Evolutionary conservation across 2,329 filamentous ascomycete species (phyloP), one percentile per base, ranked within the genome.

Genomic region (Cercospora sp.): DNA sequence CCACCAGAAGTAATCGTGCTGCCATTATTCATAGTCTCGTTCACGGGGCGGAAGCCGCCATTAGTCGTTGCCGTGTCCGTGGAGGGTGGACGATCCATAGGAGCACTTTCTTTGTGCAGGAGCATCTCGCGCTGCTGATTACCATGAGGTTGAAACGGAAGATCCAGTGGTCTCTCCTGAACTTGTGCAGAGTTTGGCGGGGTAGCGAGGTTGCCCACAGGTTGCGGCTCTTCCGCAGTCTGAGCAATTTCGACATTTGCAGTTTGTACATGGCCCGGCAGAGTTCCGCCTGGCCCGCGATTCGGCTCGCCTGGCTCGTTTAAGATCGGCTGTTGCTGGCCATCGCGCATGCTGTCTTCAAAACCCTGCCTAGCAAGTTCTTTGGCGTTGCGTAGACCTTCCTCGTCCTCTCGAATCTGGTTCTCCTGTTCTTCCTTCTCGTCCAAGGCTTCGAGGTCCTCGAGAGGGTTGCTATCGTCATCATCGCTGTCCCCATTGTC

Each of bases 391-490:
- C 73, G 72, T 62, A 78, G 55, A 3, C 75, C 76, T 57, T 77
- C 75, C 61, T 75, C 75, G 53, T 77, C 74, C 57, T 75, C 74
- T 28, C 69, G 69, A 26, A 72, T 72, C 62, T 71, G 70, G 58
- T 73, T 68, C 61, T 75, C 72, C 51, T 74, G 73, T 49, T 77
- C 76, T 63, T 77, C 77, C 69, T 77, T 76, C 63, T 77, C 75
- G 24, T 71, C 77, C 5, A 78, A 66, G 9, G 76, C 76, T 63
- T 78, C 77, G 10, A 78, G 67, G 34, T 78, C 77, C 64, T 78
- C 77, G 4, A 78, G 68, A 12, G 77, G 77, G 62, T 78, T 78
- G 67, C 74, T 76, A 40, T 78, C 77, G 53, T 78, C 77, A 53
- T 77, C 76, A 9, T 78, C 76, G 43, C 71, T 73, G 3, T 78